phyloP scores from a whole-genome alignment of 805 yeast genomes.

The Candida qinlingensis region DNA sequence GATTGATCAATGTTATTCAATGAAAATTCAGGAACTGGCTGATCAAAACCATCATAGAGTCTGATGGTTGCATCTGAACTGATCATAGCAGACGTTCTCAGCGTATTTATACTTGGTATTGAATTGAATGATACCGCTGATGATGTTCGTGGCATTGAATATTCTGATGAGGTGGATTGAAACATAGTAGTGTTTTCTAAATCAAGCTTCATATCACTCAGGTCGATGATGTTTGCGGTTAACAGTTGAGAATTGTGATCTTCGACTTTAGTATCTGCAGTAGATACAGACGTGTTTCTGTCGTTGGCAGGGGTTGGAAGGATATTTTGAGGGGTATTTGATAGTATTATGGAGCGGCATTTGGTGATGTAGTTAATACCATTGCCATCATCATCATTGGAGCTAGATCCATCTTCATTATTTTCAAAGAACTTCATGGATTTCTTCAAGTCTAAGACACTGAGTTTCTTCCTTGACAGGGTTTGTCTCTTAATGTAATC shows the following conservation, averaged over 20 bases:
- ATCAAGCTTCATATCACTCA: not conserved
- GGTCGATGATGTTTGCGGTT: not conserved
- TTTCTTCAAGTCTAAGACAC: conserved; percentile 30
- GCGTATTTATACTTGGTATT: not conserved
- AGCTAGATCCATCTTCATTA: not conserved
- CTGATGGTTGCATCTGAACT: conserved; percentile 15
- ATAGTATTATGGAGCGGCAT: not conserved
- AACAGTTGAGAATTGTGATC: not conserved
- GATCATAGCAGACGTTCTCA: conserved; percentile 1
- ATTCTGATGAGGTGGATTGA: conserved; percentile 1
- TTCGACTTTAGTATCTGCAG: conserved; percentile 3
- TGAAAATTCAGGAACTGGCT: conserved; percentile 10
- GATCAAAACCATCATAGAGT: conserved; percentile 11
- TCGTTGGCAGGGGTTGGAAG: not conserved
- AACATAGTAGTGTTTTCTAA: not conserved
- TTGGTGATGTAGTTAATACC: not conserved
- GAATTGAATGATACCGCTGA: not conserved
- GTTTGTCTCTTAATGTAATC: conserved; percentile 41
- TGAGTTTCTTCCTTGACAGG: conserved; percentile 23
- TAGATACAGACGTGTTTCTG: conserved; percentile 1
- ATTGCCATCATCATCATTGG: not conserved
- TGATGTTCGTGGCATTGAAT: conserved; percentile 7
- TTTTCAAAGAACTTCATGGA: conserved; percentile 17
- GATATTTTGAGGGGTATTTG: not conserved
- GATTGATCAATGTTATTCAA: conserved; percentile 8